Evolutionary conservation across 2,329 filamentous ascomycete genomes (phyloP), one percentile per base, ranked within the genome.

Genomic region (Cladosporium sp.): DNA sequence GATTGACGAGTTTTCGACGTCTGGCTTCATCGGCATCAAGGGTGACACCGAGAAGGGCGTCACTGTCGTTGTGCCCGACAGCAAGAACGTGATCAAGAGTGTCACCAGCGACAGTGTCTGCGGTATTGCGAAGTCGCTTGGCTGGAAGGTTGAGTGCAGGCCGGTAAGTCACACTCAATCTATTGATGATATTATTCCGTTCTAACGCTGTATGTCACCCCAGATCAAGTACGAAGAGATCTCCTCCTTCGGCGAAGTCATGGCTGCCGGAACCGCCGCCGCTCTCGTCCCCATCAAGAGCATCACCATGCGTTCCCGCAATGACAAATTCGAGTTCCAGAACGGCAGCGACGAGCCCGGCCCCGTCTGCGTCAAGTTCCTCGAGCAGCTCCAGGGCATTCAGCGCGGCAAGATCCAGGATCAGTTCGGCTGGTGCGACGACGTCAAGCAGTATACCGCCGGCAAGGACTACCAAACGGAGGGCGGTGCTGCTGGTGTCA

Each of bases 1-100:
- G 68, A 82, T 98, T 57, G 92, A 98, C 65, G 92, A 98, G 77
- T 98, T 97, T 68, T 93, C 87, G 60, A 97, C 93, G 0, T 91
- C 86, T 58, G 92, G 89, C 1, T 97, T 98, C 70, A 86, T 97
- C 58, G 93, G 90, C 3, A 86, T 88, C 5, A 75, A 83, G 41
- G 80, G 77, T 3, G 77, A 77, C 2, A 59, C 62, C 7, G 67
- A 77, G 14, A 71, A 79, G 31, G 75, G 86, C 9, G 59, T 58
- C 46, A 92, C 86, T 7, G 74, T 97, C 2, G 84, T 93, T 4
- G 84, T 93, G n/a, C 91, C 92, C 0, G 87, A 95, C 70, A 92
- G 87, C 64, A 85, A 83, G 64, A 90, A 85, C 63, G 88, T 95
- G 38, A 96, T 97, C 66, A 83, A 89, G 65, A 93, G 81, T 46